These are phyloP conservation scores for Huntiella savannae DNA, from an alignment of 2,329 filamentous ascomycete genomes.

Conservation along the genomic window DNA sequence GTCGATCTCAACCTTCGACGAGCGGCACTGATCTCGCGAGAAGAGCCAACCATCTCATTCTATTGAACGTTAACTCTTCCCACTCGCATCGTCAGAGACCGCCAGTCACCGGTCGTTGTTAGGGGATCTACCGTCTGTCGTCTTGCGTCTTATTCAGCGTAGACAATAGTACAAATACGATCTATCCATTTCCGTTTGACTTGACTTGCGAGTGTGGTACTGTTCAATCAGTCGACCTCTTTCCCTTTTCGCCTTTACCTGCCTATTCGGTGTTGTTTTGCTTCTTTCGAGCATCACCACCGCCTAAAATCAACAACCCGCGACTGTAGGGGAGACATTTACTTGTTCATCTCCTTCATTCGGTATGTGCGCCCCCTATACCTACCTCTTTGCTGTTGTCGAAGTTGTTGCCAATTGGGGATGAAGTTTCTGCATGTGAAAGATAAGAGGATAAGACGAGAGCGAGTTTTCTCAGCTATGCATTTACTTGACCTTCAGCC, in stretches of 20 bases:
- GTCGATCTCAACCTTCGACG: slow-evolving; percentile 11
- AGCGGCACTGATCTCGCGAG: slow-evolving; percentile 12
- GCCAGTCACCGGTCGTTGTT: slow-evolving; percentile 11
- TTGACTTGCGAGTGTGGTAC: slow-evolving; percentile 11
- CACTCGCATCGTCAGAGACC: slow-evolving; percentile 12
- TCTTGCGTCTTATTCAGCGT: slow-evolving; percentile 10
- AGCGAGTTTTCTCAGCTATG: too few species aligned
- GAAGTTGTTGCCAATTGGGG: background rate
- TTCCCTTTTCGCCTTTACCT: background rate
- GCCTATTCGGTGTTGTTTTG: background rate
- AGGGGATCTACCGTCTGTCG: slow-evolving; percentile 11
- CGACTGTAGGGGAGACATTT: slow-evolving; percentile 73
- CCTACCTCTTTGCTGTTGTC: slow-evolving; percentile 16
- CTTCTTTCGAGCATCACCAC: background rate
- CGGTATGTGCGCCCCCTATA: slow-evolving; percentile 29
- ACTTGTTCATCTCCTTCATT: slow-evolving; percentile 86
- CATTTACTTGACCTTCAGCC: too few species aligned
- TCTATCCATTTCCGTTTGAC: slow-evolving; percentile 11
- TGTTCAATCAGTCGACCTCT: slow-evolving; percentile 2
- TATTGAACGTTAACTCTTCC: slow-evolving; percentile 12
- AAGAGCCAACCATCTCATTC: slow-evolving; percentile 11
- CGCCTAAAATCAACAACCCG: background rate
- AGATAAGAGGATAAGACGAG: too few species aligned
- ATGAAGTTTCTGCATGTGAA: too few species aligned
- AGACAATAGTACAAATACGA: slow-evolving; percentile 12